Evolutionary conservation across 805 yeast genomes (phyloP), one percentile per base, ranked within the genome.

Genomic region (Yamadazyma phyllophila): DNA sequence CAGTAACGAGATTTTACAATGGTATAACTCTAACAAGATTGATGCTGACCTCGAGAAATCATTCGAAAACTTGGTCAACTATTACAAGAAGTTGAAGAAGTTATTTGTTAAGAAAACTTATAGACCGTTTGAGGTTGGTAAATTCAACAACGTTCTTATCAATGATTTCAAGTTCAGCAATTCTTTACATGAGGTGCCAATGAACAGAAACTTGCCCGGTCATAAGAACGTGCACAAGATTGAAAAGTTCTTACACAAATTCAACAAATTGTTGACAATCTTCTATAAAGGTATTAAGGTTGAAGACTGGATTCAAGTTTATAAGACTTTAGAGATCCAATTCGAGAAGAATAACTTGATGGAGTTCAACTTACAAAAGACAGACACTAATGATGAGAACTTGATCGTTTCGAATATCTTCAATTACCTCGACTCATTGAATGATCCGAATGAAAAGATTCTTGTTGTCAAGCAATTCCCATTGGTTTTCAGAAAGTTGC

Each of bases 281-380:
- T 71, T 84, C 27, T 82, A 84, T 58, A 69, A 66, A 24, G 75
- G 80, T 9, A 75, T 85, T 29, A 74, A 80, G 10, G 62, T 81
- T 10, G 78, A 77, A 48, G 96, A 91, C 55, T 92, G 97, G 97
- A 71, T 88, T 42, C 76, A 77, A 45, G 78, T 84, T 3, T 86
- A 80, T 60, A 92, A 88, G 57, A 65, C 83, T 1, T 64, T 92
- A 37, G 97, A 91, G 59, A 68, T 78, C 27, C 83, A 85, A 48
- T 78, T 83, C 20, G 78, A 80, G 16, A 81, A 76, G 39, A 65
- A 78, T 9, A 76, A 83, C 7, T 66, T 89, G 46, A 83, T 85
- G 58, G 70, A 75, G 41, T 77, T 81, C 59, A 77, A 65, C 48
- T 63, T 66, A 45, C 82, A 69, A 52, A 65, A 55, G 41, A 44